These are phyloP conservation scores for Serpula lacrymans DNA, from an alignment of 768 basidiomycete species.

Conservation along the genomic window DNA sequence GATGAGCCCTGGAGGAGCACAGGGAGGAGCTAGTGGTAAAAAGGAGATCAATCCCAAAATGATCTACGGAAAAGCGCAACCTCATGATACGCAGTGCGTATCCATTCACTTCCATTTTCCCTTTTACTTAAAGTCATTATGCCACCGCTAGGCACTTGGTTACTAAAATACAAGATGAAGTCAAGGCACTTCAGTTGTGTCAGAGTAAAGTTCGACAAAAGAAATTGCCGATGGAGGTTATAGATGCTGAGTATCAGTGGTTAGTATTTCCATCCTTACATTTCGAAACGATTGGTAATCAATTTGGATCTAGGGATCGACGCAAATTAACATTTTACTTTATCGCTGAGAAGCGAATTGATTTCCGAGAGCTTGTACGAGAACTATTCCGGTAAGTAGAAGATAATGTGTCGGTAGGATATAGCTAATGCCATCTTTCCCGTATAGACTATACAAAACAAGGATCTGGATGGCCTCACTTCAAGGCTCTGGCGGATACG, in stretches of 20 bases:
- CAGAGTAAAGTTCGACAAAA: constrained; percentile 90
- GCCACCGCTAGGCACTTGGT: constrained; percentile 62
- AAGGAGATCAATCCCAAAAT: constrained; percentile 97
- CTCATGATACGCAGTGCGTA: constrained; percentile 76
- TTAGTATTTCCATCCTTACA: constrained; percentile 32
- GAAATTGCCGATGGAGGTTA: constrained; percentile 96
- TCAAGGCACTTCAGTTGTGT: constrained; percentile 88
- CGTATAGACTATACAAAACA: constrained; percentile 84
- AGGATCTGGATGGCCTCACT: constrained; percentile 94
- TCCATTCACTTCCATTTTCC: constrained; percentile 7
- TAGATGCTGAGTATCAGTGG: constrained; percentile 99
- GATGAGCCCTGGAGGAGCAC: constrained; percentile 45
- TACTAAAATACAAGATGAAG: constrained; percentile 85
- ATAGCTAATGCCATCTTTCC: no score
- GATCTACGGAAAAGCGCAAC: constrained; percentile 86
- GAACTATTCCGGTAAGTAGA: constrained; percentile 93
- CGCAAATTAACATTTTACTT: constrained; percentile 99
- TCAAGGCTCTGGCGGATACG: constrained; percentile 45
- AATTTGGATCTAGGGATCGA: constrained; percentile 67
- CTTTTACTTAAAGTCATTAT: no score
- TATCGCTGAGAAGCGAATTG: constrained; percentile 91
- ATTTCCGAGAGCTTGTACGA: constrained; percentile 93
- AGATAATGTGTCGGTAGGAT: no score
- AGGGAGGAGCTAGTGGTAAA: constrained; percentile 42
- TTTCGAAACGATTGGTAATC: constrained; percentile 1